Conservation (phyloP, 108 stramenopile genomes). For the Nitzschia inconspicua region DNA sequence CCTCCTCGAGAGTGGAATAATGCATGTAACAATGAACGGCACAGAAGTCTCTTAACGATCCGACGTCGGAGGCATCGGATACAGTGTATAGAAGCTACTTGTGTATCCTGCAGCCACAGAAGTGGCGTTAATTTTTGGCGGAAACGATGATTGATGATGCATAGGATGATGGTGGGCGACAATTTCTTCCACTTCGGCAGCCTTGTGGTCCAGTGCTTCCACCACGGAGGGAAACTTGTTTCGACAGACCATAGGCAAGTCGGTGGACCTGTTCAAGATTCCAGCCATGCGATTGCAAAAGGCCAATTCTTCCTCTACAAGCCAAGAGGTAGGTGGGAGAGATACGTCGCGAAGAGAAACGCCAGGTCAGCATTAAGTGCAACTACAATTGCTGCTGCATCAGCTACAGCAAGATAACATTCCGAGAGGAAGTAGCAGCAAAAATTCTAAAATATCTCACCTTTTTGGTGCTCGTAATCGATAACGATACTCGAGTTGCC, state of each 20-base stretch:
- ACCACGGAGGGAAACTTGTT: conserved; percentile 1
- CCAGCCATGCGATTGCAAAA: conserved; percentile 10
- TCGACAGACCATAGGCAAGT: conserved; percentile 2
- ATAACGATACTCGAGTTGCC: not conserved
- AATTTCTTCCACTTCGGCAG: not conserved
- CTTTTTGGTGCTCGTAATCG: conserved; percentile 1
- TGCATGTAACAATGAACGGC: not conserved
- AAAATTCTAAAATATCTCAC: not conserved
- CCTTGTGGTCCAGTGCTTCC: not conserved
- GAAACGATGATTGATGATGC: not conserved
- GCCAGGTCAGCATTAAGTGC: not conserved
- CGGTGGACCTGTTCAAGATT: conserved; percentile 6
- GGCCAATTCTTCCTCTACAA: not conserved
- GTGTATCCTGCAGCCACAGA: not conserved
- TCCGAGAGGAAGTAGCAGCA: not conserved
- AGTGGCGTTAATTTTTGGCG: not conserved
- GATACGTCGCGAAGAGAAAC: not conserved
- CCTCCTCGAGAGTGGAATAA: conserved; percentile 45
- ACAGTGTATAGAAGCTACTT: not conserved
- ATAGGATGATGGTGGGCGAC: not conserved
- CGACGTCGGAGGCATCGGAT: conserved; percentile 1
- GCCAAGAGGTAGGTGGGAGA: not conserved
- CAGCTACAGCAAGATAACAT: not conserved
- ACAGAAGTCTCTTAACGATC: not conserved
- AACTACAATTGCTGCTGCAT: not conserved